Evolutionary conservation across 306 rosid genomes (phyloP).

Genomic region (Crotalaria pallida): DNA sequence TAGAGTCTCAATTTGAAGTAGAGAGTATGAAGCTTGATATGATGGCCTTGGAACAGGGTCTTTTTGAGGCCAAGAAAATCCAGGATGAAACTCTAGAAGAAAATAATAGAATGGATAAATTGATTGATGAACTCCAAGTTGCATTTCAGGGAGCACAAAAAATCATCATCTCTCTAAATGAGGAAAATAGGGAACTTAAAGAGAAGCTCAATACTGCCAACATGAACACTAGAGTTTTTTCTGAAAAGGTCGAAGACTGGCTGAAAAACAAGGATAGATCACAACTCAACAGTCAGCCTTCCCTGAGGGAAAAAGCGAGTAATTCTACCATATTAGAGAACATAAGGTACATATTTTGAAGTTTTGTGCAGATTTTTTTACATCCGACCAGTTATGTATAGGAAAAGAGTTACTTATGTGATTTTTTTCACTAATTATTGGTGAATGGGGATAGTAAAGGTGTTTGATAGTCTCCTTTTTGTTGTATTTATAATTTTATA

Average conservation of each 20-base stretch:
- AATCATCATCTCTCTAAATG: conserved; percentile 30
- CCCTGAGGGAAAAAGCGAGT: conserved; percentile 25
- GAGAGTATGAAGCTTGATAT: conserved; percentile 85
- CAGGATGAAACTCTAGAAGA: conserved; percentile 63
- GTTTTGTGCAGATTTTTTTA: conserved; percentile 10
- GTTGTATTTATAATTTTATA: conserved; percentile 2
- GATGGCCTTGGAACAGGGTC: conserved; percentile 64
- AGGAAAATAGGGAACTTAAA: conserved; percentile 55
- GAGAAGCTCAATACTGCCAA: conserved; percentile 44
- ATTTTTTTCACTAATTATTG: not conserved
- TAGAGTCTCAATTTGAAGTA: conserved; percentile 89
- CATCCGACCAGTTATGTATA: not conserved
- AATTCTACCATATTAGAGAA: conserved; percentile 25
- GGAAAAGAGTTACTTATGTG: not conserved
- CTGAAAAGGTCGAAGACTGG: conserved; percentile 58
- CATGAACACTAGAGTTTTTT: conserved; percentile 39
- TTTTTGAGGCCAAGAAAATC: conserved; percentile 54
- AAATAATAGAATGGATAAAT: conserved; percentile 41
- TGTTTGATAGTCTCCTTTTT: not conserved
- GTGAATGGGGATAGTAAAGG: not conserved
- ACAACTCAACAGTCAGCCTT: conserved; percentile 18
- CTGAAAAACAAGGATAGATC: conserved; percentile 37
- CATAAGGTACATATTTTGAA: conserved; percentile 41
- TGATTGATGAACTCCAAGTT: conserved; percentile 51
- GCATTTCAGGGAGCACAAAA: conserved; percentile 43